A percentile compares a stretch with the other conserved stretches of the same genome.
Evolutionary conservation across 768 basidiomycete genomes (phyloP).

Genomic region (Termitomyces heimii): DNA sequence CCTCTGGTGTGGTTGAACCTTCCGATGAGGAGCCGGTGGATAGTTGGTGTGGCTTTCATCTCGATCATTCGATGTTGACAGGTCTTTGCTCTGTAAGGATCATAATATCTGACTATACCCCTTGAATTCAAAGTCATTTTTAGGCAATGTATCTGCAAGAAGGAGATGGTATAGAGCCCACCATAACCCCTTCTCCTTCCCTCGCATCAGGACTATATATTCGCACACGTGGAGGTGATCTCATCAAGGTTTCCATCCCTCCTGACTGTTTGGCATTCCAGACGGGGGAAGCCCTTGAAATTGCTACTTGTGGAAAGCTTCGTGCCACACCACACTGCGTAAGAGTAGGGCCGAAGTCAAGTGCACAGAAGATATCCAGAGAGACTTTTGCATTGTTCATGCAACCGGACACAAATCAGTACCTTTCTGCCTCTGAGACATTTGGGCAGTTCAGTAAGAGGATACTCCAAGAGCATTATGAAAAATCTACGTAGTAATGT

Average conservation of each 20-base stretch:
- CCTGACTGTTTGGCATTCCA: slow-evolving; percentile 87
- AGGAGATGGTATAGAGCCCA: slow-evolving; percentile 30
- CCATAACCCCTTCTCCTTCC: slow-evolving; percentile 60
- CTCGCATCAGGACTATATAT: slow-evolving; percentile 87
- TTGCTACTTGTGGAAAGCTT: slow-evolving; percentile 76
- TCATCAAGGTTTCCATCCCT: slow-evolving; percentile 86
- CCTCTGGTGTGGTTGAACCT: slow-evolving; percentile 28
- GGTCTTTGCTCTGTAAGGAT: slow-evolving; percentile 79
- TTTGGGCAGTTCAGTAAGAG: slow-evolving; percentile 90
- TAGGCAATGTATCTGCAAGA: slow-evolving; percentile 78
- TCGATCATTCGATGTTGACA: slow-evolving; percentile 88
- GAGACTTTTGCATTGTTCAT: slow-evolving; percentile 90
- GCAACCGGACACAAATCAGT: slow-evolving; percentile 82
- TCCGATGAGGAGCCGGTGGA: slow-evolving; percentile 65
- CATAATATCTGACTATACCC: not conserved
- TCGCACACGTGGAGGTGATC: slow-evolving; percentile 69
- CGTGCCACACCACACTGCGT: slow-evolving; percentile 96
- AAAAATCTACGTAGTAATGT: slow-evolving; percentile 18
- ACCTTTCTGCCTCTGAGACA: slow-evolving; percentile 62
- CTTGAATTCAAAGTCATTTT: not conserved
- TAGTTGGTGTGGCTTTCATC: slow-evolving; percentile 93
- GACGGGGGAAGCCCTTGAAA: slow-evolving; percentile 91
- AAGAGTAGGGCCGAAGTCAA: slow-evolving; percentile 50
- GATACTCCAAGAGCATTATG: slow-evolving; percentile 60
- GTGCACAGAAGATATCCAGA: slow-evolving; percentile 50